These are phyloP conservation scores for Epicoccum sorghinum DNA, from an alignment of 2,329 filamentous ascomycete genomes.

Conservation along the genomic window DNA sequence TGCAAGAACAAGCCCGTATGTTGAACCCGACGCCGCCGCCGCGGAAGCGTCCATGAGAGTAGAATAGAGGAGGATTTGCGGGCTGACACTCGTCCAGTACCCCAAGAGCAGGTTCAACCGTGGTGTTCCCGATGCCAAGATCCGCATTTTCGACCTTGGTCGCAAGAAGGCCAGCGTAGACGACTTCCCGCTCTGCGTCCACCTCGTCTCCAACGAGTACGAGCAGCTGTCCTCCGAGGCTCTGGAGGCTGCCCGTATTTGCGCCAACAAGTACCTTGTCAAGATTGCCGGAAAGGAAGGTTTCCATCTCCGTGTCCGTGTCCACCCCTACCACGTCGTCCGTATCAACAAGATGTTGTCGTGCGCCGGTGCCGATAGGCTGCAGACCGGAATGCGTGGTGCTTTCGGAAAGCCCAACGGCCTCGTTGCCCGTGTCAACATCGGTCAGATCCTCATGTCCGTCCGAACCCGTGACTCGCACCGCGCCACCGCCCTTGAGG, in stretches of 20 bases:
- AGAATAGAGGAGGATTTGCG: slow-evolving; percentile 26
- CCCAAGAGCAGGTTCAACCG: slow-evolving; percentile 99
- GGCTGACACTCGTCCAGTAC: slow-evolving; percentile 71
- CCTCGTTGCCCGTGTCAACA: slow-evolving; percentile 99
- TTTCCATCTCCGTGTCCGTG: slow-evolving; percentile 76
- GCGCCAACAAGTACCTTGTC: slow-evolving; percentile 95
- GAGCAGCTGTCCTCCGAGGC: slow-evolving; percentile 99
- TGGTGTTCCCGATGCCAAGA: slow-evolving; percentile 84
- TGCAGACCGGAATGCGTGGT: slow-evolving; percentile 99
- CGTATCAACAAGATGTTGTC: slow-evolving; percentile 99
- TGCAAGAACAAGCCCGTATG: slow-evolving; percentile 98
- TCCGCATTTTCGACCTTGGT: slow-evolving; percentile 98
- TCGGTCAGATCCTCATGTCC: slow-evolving; percentile 97
- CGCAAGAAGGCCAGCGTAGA: slow-evolving; percentile 98
- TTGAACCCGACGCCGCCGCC: slow-evolving; percentile 13
- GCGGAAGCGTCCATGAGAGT: slow-evolving; percentile 19
- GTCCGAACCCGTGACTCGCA: slow-evolving; percentile 95
- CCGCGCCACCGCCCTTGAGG: slow-evolving; percentile 93
- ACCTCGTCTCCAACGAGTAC: slow-evolving; percentile 99
- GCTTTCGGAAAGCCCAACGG: slow-evolving; percentile 99
- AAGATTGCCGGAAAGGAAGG: slow-evolving; percentile 73
- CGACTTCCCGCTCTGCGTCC: slow-evolving; percentile 97
- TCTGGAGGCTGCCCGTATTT: slow-evolving; percentile 99
- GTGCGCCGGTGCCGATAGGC: slow-evolving; percentile 99
- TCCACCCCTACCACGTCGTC: slow-evolving; percentile 99